Conservation (phyloP, 139 green algal species). For the Chlamydomonas sp. region DNA sequence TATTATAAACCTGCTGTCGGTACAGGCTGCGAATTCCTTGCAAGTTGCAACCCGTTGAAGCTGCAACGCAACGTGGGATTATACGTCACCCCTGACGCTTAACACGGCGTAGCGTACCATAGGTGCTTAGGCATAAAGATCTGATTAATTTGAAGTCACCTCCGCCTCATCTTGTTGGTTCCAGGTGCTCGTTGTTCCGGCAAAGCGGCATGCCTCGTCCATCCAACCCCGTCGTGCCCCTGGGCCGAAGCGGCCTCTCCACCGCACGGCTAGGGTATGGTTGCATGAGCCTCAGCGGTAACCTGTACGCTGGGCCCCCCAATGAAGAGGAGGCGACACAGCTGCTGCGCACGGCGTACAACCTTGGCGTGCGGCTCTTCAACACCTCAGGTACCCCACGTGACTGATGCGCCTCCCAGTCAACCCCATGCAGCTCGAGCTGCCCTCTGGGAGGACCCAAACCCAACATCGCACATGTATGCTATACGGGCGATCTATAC, state of each 20-base stretch:
- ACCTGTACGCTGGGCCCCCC: background rate
- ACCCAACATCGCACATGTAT: no score
- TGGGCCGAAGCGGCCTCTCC: background rate
- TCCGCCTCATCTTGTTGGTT: background rate
- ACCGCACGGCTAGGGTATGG: slow-evolving; percentile 7
- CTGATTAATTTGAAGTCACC: background rate
- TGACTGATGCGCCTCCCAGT: no score
- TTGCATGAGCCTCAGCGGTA: slow-evolving; percentile 17
- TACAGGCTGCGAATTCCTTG: no score
- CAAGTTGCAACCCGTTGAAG: no score
- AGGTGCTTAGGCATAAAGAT: no score
- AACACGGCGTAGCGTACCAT: no score
- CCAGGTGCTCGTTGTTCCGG: background rate
- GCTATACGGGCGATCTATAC: background rate
- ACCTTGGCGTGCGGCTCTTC: slow-evolving; percentile 12
- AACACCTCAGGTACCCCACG: slow-evolving; percentile 3
- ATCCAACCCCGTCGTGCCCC: background rate
- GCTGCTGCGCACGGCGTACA: slow-evolving; percentile 9
- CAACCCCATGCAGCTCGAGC: no score
- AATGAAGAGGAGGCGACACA: background rate
- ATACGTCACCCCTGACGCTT: no score
- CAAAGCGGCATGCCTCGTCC: background rate
- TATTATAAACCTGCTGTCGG: no score
- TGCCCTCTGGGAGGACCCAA: no score
- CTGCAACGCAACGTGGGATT: no score